These are phyloP conservation scores for Gastrolobium bilobum DNA, from an alignment of 306 rosid genomes.

Conservation along the genomic window DNA sequence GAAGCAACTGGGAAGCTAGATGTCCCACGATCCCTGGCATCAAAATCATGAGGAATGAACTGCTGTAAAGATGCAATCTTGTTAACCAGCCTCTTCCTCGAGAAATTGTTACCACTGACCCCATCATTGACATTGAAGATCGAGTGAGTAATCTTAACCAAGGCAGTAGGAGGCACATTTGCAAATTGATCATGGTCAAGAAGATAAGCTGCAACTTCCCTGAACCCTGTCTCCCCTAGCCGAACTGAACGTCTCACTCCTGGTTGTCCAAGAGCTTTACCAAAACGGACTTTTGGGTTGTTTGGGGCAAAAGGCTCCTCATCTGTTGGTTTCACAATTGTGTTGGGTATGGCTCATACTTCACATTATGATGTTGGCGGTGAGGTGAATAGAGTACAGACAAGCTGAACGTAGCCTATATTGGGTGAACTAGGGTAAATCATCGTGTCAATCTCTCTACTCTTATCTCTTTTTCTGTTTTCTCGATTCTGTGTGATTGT, in stretches of 20 bases:
- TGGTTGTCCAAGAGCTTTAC: slow-evolving; percentile 95
- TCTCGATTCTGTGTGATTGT: too few species aligned
- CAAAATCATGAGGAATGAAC: slow-evolving; percentile 93
- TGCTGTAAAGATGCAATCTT: slow-evolving; percentile 95
- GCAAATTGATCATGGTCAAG: slow-evolving; percentile 88
- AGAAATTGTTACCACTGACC: slow-evolving; percentile 74
- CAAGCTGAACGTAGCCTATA: too few species aligned
- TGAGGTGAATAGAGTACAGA: too few species aligned
- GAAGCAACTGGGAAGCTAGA: slow-evolving; percentile 91
- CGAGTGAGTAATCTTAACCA: slow-evolving; percentile 95
- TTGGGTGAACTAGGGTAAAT: too few species aligned
- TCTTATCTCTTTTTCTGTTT: too few species aligned
- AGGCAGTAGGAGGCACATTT: slow-evolving; percentile 92
- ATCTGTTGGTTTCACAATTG: slow-evolving; percentile 97
- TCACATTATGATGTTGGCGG: too few species aligned
- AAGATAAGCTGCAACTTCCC: slow-evolving; percentile 96
- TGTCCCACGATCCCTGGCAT: slow-evolving; percentile 98
- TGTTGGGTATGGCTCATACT: too few species aligned
- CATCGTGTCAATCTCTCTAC: too few species aligned
- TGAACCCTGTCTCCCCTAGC: slow-evolving; percentile 96
- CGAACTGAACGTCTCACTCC: slow-evolving; percentile 93
- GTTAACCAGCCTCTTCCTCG: slow-evolving; percentile 80
- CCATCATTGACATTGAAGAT: slow-evolving; percentile 94
- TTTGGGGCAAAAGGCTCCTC: slow-evolving; percentile 99
- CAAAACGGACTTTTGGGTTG: slow-evolving; percentile 94